Evolutionary conservation across 371 early-diverging fungal species (phyloP).

Genomic region (Mortierella sp.): DNA sequence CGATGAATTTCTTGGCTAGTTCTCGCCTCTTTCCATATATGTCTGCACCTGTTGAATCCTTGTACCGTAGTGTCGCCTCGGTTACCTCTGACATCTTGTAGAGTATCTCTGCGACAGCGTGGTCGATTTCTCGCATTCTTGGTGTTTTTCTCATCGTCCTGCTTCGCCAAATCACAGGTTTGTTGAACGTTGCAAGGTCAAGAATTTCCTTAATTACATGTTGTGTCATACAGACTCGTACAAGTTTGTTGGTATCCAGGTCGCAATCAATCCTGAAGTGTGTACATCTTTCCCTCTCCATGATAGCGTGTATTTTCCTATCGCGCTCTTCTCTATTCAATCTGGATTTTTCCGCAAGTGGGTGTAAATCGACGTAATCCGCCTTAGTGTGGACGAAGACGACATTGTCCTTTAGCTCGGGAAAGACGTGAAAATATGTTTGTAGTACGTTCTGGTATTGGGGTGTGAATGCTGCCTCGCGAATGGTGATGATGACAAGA

Average conservation of each 20-base stretch:
- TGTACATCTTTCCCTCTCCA: background rate
- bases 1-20: background rate
- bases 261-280: slow-evolving; percentile 7
- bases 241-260: slow-evolving; percentile 2
- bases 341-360: background rate
- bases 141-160: slow-evolving; percentile 6
- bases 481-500: slow-evolving; percentile 4
- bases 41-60: background rate
- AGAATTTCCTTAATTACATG: slow-evolving; percentile 2
- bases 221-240: background rate
- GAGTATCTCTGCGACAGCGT: background rate
- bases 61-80: background rate
- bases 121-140: background rate
- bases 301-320: background rate
- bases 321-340: background rate
- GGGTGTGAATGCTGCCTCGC: background rate
- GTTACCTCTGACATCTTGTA: slow-evolving; percentile 1
- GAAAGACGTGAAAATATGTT: slow-evolving; percentile 1
- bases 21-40: background rate
- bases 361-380: background rate
- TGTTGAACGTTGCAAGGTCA: slow-evolving; percentile 1
- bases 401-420: slow-evolving; percentile 6
- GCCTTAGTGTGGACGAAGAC: slow-evolving; percentile 3
- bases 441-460: background rate
- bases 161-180: background rate